Evolutionary conservation across 2,329 filamentous ascomycete genomes (phyloP).

Genomic region (Alternaria sp.): DNA sequence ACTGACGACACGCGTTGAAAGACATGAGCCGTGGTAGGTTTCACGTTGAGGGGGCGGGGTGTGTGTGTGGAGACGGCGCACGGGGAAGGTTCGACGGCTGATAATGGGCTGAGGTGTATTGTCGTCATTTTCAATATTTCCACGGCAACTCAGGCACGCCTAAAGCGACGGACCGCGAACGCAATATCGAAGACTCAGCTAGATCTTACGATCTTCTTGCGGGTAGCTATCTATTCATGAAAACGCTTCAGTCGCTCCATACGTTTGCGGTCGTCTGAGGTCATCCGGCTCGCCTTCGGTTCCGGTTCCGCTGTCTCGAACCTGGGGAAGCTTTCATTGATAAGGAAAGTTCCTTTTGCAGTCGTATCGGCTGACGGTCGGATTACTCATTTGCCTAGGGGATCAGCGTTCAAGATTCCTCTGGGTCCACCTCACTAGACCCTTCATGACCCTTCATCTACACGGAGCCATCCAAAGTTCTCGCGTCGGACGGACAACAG

Average conservation of each 20-base stretch:
- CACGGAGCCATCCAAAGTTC: not conserved
- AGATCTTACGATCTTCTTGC: conserved; percentile 1
- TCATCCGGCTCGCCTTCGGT: not conserved
- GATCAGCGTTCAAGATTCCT: not conserved
- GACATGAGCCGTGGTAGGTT: conserved; percentile 12
- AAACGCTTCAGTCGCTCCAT: not conserved
- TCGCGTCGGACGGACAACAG: not conserved
- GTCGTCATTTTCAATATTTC: not conserved
- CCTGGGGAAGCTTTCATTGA: not conserved
- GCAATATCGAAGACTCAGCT: conserved; percentile 7
- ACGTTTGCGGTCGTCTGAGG: not conserved
- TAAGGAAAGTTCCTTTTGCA: not conserved
- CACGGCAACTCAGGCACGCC: not conserved
- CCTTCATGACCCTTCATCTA: not conserved
- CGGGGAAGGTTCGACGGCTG: conserved; percentile 7
- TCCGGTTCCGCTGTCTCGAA: not conserved
- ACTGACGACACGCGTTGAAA: conserved; percentile 17
- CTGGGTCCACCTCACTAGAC: not conserved
- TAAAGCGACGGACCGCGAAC: not conserved
- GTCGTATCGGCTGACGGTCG: not conserved
- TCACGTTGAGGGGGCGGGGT: conserved; percentile 10
- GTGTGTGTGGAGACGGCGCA: not conserved
- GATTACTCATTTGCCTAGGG: not conserved
- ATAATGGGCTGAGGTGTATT: not conserved
- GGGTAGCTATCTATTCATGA: not conserved